A percentile compares a stretch with the other conserved stretches of the same genome.
These are phyloP conservation scores for Gloeopeniophorella convolvens DNA, from an alignment of 768 basidiomycete species.

Conservation along the genomic window DNA sequence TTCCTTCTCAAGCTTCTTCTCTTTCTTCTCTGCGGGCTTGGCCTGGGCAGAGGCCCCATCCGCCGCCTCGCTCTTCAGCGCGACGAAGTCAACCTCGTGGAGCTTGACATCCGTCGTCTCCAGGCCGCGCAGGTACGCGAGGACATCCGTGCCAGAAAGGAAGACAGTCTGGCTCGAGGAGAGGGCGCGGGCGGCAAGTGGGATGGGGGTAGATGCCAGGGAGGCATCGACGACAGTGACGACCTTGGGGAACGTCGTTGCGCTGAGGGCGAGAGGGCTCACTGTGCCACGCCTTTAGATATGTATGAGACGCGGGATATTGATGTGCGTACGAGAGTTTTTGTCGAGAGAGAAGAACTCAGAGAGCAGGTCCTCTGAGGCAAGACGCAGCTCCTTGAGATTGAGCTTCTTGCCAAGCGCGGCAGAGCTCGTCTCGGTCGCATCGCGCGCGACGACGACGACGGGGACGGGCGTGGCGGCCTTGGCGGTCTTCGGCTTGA, in stretches of 20 bases:
- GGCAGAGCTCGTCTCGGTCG: conserved; percentile 74
- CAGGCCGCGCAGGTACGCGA: conserved; percentile 62
- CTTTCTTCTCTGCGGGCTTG: conserved; percentile 30
- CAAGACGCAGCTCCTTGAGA: conserved; percentile 83
- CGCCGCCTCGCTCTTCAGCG: conserved; percentile 44
- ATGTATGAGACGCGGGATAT: not conserved
- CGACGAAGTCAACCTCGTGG: conserved; percentile 67
- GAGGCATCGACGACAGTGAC: conserved; percentile 72
- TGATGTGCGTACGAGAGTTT: conserved; percentile 63
- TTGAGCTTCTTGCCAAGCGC: conserved; percentile 73
- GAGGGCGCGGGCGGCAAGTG: conserved; percentile 71
- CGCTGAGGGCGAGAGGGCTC: conserved; percentile 70
- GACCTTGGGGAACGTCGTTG: conserved; percentile 60
- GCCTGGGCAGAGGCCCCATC: conserved; percentile 28
- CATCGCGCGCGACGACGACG: conserved; percentile 78
- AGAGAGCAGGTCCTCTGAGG: conserved; percentile 76
- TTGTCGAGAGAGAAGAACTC: conserved; percentile 84
- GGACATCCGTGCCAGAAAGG: conserved; percentile 70
- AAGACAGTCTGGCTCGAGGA: conserved; percentile 70
- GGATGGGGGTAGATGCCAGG: conserved; percentile 58
- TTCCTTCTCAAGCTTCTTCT: conserved; percentile 48
- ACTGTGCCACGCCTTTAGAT: conserved; percentile 39
- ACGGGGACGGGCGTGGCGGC: conserved; percentile 77
- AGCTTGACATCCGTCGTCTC: conserved; percentile 61
- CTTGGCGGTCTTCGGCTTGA: conserved; percentile 97